Base-by-base conservation (phyloP, 2,329 filamentous ascomycete genomes). In the Ceratocystis lukuohia region DNA sequence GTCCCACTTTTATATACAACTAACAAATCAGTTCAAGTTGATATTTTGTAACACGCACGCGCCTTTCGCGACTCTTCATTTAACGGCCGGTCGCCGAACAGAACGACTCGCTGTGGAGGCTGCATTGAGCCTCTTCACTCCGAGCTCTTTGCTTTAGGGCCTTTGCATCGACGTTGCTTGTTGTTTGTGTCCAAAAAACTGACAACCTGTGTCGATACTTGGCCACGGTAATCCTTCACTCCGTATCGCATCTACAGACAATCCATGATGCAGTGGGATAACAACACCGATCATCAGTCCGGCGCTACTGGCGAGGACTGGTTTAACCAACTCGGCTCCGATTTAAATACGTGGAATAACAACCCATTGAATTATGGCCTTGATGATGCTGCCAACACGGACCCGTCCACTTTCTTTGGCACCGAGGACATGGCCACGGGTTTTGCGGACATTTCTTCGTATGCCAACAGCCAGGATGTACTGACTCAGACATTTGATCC, bases 261-360 rank as follows among this genome's bases (percentile, higher is more conserved):
- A 6, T 17, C 53, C 53, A 45, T 22, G n/a, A 65, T 65, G 63
- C 63, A 65, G 63, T 65, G 63, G 63, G 50, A 65, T 56, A 33
- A 45, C 20, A 33, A 28, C 53, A 44, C n/a, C 30, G 63, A 65
- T 12, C 17, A 17, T 30, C 30, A n/a, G 20, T n/a, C 33, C 10
- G 50, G 46, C 33, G 48, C n/a, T 41, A 15, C 37, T 12, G 37
- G 53, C n/a, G 63, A 65, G 33, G 63, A 59, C 30, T 65, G 63
- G 63, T 65, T 57, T n/a, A 59, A 65, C n/a, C 33, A 46, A 12
- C 41, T 65, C 17, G 46, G 25, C 12, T 10, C 30, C 41, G 63
- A 65, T 8, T 41, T 65, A 25, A 45, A 44, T 28, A 28, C 37
- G 10, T 65, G 63, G 63, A 44, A 25, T 22, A 56, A 56, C 6